Evolutionary conservation across 2,329 filamentous ascomycete species (phyloP).

Genomic region (Apiospora malaysiana): DNA sequence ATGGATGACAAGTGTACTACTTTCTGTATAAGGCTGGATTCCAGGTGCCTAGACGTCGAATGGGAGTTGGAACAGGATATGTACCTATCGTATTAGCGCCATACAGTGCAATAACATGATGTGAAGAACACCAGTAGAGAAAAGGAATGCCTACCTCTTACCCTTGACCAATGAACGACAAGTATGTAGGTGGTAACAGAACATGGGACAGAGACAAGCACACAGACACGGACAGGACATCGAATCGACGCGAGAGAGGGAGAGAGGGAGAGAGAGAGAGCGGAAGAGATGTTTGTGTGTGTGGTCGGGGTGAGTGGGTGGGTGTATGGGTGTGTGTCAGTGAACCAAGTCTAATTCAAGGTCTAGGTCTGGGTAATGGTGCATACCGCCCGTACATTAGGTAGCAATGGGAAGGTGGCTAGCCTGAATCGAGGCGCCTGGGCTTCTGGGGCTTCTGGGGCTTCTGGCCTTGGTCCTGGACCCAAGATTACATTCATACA

Average conservation of each 20-base stretch:
- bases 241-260: not conserved
- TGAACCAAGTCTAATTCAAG: conserved; percentile 7
- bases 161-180: no score
- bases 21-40: not conserved
- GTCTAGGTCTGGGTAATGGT: not conserved
- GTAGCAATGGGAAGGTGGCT: conserved; percentile 14
- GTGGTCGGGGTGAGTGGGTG: not conserved
- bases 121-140: no score
- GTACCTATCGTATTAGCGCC: no score
- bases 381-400: conserved; percentile 5
- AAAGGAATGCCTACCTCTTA: no score
- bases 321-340: not conserved
- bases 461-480: conserved; percentile 9
- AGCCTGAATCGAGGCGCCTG: conserved; percentile 13
- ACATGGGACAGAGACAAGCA: not conserved
- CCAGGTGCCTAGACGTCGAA: not conserved
- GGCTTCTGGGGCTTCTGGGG: conserved; percentile 7
- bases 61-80: no score
- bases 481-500: not conserved
- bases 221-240: not conserved
- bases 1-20: no score
- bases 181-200: not conserved
- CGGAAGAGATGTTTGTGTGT: not conserved
- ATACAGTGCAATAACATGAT: conserved; percentile 7
- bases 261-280: no score